A percentile compares a stretch with the other conserved stretches of the same genome.
These are phyloP conservation scores for Pythium biforme DNA, from an alignment of 352 stramenopile genomes.

Conservation along the genomic window DNA sequence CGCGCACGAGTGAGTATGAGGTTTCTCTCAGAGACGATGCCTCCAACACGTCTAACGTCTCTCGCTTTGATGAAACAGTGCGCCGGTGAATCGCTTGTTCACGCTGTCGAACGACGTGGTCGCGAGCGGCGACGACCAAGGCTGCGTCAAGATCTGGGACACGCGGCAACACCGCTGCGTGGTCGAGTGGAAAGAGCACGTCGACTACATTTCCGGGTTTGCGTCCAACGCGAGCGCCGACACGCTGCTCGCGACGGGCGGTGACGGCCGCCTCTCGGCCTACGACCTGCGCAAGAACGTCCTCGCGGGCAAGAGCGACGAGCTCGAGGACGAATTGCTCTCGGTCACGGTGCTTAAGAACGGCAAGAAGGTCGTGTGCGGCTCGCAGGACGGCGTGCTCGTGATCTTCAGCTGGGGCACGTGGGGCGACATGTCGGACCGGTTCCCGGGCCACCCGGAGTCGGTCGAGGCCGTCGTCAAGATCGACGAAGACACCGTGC, in stretches of 20 bases:
- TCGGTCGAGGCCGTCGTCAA: constrained; percentile 95
- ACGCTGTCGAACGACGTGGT: constrained; percentile 71
- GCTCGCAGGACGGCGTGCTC: constrained; percentile 94
- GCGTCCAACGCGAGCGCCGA: constrained; percentile 77
- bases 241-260: constrained; percentile 87
- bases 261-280: constrained; percentile 89
- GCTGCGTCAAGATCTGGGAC: constrained; percentile 88
- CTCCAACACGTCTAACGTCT: neutral
- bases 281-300: constrained; percentile 91
- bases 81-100: constrained; percentile 72
- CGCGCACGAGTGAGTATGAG: constrained; percentile 66
- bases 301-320: constrained; percentile 77
- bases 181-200: constrained; percentile 91
- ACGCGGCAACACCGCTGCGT: constrained; percentile 83
- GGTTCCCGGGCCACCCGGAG: constrained; percentile 93
- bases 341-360: constrained; percentile 83
- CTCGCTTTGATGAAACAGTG: neutral
- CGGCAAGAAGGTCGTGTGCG: constrained; percentile 93
- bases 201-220: constrained; percentile 95
- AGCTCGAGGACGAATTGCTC: constrained; percentile 80
- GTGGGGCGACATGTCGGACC: constrained; percentile 96
- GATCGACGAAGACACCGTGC: constrained; percentile 96
- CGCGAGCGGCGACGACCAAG: constrained; percentile 77
- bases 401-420: constrained; percentile 94
- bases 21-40: neutral